Conservation (phyloP, 345 rosid species). For the Barbarea vulgaris region DNA sequence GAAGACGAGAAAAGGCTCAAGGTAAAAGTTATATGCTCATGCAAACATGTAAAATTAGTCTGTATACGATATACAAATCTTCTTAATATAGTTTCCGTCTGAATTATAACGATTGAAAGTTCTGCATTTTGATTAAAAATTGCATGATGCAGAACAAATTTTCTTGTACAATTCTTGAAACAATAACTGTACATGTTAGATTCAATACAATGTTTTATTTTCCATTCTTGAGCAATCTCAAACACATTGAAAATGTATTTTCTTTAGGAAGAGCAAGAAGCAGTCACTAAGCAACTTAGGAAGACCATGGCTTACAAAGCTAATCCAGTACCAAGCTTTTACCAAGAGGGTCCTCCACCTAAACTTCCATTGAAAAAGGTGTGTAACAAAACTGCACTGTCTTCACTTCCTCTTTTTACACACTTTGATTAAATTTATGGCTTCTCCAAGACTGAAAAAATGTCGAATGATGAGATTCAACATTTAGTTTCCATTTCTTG, state of each 20-base stretch:
- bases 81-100: not conserved
- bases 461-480: not conserved
- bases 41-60: not conserved
- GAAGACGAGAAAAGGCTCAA: slow-evolving; percentile 77
- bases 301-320: slow-evolving; percentile 84
- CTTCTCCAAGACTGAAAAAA: not conserved
- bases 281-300: slow-evolving; percentile 83
- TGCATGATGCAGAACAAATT: not conserved
- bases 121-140: not conserved
- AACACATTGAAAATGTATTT: not conserved
- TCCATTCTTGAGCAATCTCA: slow-evolving; percentile 11
- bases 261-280: slow-evolving; percentile 94
- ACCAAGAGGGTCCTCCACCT: slow-evolving; percentile 86
- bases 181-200: slow-evolving; percentile 6
- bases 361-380: slow-evolving; percentile 86
- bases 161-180: not conserved
- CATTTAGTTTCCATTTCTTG: slow-evolving; percentile 7
- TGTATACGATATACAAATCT: not conserved
- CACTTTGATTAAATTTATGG: not conserved
- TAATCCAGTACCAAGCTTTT: slow-evolving; percentile 88
- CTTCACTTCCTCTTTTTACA: not conserved
- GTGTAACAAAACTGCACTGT: not conserved
- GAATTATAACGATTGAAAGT: not conserved
- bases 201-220: not conserved
- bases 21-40: slow-evolving; percentile 45